These are phyloP conservation scores for Mycena metata DNA, from an alignment of 768 basidiomycete species.

Conservation along the genomic window DNA sequence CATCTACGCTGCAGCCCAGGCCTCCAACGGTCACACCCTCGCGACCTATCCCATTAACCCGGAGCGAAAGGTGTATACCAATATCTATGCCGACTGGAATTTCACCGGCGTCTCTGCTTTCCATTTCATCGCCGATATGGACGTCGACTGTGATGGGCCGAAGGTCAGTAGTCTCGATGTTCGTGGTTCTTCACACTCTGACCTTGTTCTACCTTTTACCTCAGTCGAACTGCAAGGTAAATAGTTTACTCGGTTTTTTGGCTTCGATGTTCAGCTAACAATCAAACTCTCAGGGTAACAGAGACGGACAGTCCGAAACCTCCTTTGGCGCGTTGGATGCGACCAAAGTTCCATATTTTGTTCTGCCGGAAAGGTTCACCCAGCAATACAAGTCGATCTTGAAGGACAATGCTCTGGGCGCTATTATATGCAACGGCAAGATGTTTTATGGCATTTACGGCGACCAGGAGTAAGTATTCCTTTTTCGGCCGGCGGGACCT, in stretches of 20 bases:
- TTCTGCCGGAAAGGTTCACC: slow-evolving; percentile 41
- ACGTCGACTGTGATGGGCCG: slow-evolving; percentile 44
- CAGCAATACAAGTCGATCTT: slow-evolving; percentile 24
- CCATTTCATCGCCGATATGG: slow-evolving; percentile 45
- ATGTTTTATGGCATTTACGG: slow-evolving; percentile 48
- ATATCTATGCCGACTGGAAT: slow-evolving; percentile 42
- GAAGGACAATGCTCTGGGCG: slow-evolving; percentile 41
- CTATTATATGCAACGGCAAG: slow-evolving; percentile 42
- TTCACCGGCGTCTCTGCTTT: slow-evolving; percentile 35
- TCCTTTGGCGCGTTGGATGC: slow-evolving; percentile 44
- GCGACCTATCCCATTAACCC: slow-evolving; percentile 34
- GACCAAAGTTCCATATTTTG: slow-evolving; percentile 42
- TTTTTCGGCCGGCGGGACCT: neutral
- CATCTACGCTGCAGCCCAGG: slow-evolving; percentile 40
- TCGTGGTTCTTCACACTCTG: neutral
- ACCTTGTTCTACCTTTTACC: neutral
- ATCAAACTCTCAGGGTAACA: slow-evolving; percentile 36
- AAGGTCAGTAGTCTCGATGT: slow-evolving; percentile 30
- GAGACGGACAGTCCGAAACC: slow-evolving; percentile 41
- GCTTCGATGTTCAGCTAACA: neutral
- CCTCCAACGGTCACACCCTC: slow-evolving; percentile 31
- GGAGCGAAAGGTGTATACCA: slow-evolving; percentile 21
- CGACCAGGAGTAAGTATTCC: slow-evolving; percentile 40
- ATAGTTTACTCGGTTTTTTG: neutral
- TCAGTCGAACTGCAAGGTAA: slow-evolving; percentile 35